Conservation (phyloP, 768 basidiomycete species). For the Wakefieldia striispora region DNA sequence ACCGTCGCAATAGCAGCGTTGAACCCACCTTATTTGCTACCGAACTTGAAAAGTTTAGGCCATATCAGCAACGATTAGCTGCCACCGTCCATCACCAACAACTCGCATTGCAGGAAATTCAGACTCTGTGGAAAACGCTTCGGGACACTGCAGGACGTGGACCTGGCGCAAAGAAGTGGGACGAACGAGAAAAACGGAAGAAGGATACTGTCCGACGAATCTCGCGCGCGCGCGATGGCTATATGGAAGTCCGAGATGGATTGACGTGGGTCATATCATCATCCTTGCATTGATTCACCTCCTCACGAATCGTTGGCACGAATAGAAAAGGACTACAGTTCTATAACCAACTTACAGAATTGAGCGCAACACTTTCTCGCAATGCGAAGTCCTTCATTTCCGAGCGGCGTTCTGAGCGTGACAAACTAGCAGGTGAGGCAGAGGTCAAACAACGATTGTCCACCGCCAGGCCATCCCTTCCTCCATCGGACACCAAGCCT, state of each 20-base stretch:
- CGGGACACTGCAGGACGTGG: slow-evolving; percentile 74
- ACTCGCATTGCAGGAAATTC: slow-evolving; percentile 68
- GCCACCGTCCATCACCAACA: slow-evolving; percentile 80
- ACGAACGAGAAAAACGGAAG: slow-evolving; percentile 77
- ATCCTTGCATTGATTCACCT: neutral
- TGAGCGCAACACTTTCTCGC: slow-evolving; percentile 55
- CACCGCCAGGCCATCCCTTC: slow-evolving; percentile 34
- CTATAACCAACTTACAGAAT: slow-evolving; percentile 74
- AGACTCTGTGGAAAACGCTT: slow-evolving; percentile 68
- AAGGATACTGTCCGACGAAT: slow-evolving; percentile 73
- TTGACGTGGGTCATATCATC: slow-evolving; percentile 56
- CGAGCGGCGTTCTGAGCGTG: slow-evolving; percentile 66
- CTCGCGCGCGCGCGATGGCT: slow-evolving; percentile 73
- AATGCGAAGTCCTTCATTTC: slow-evolving; percentile 63
- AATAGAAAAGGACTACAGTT: slow-evolving; percentile 85
- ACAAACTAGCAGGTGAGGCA: slow-evolving; percentile 60
- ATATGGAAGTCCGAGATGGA: slow-evolving; percentile 85
- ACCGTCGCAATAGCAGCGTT: slow-evolving; percentile 77
- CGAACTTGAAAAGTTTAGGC: slow-evolving; percentile 94
- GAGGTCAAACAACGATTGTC: slow-evolving; percentile 71
- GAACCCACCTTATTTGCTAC: slow-evolving; percentile 88
- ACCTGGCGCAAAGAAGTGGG: slow-evolving; percentile 74
- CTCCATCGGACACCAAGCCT: slow-evolving; percentile 47
- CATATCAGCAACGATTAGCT: slow-evolving; percentile 80
- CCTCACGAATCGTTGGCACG: slow-evolving; percentile 3